Evolutionary conservation across 192 early-diverging fungal species (phyloP).

Genomic region (Entomortierella parvispora): DNA sequence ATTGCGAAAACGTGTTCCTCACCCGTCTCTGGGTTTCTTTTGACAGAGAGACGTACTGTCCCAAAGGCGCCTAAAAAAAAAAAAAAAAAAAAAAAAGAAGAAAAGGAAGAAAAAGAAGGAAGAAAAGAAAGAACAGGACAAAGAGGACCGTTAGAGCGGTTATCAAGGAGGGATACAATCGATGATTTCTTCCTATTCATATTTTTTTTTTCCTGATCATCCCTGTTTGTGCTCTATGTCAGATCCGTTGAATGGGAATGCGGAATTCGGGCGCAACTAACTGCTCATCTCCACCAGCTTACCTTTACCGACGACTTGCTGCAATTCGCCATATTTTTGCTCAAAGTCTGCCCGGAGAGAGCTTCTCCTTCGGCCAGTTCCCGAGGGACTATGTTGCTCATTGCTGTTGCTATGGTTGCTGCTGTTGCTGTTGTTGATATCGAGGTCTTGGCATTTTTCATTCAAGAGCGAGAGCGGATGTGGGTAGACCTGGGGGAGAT

Average conservation of each 20-base stretch:
- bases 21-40: slow-evolving; percentile 5
- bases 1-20: slow-evolving; percentile 17
- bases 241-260: no score
- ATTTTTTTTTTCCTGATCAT: background rate
- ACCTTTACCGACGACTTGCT: slow-evolving; percentile 48
- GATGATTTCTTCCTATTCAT: background rate
- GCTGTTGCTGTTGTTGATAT: slow-evolving; percentile 12
- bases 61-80: slow-evolving; percentile 10
- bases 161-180: background rate
- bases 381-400: no score
- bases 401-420: slow-evolving; percentile 8
- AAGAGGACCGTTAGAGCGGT: background rate
- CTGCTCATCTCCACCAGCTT: background rate
- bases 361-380: slow-evolving; percentile 1
- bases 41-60: slow-evolving; percentile 7
- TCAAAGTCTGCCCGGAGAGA: slow-evolving; percentile 26
- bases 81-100: background rate
- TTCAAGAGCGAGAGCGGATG: slow-evolving; percentile 34
- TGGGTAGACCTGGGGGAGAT: slow-evolving; percentile 11
- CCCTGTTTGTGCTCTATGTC: no score
- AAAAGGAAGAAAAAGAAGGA: background rate
- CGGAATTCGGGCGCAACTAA: no score
- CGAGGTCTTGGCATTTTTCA: slow-evolving; percentile 39
- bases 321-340: slow-evolving; percentile 42
- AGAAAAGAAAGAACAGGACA: background rate